Evolutionary conservation across 768 basidiomycete genomes (phyloP), one percentile per base, ranked within the genome.

Genomic region (Agaricus sinodeliciosus): DNA sequence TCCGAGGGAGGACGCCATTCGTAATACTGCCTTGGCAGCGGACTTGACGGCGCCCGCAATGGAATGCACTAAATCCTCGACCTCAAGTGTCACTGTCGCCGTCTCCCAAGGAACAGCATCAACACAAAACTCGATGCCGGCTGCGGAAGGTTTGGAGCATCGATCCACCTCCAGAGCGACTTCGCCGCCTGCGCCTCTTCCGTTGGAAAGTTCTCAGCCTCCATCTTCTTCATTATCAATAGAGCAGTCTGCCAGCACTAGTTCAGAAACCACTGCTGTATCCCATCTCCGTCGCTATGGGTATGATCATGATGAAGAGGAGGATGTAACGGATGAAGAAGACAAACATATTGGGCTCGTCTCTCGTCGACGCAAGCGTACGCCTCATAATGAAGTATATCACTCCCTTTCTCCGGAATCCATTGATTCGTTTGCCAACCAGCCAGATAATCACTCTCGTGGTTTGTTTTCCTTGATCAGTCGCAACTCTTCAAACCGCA

Each of bases 311-410:
- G 60, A 62, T 8, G 61, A 62, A 52, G 65, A 64, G 39, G 60
- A 62, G 39, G 65, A 63, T 60, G 66, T 69, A 51, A 67, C 58
- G 11, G 62, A 62, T 9, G 66, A 65, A 41, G 71, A 72, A 28
- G 68, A 69, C 22, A 67, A 71, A 19, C 68, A 71, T 22, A 63
- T 69, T 44, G 67, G 65, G 15, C 55, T 59, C 31, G 62, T 60
- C 15, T 63, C 57, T 54, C 60, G 58, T 16, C 55, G 65, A 0
- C 74, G 75, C 12, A 58, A 70, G 16, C 77, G 80, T 25, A 84
- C 82, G 7, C 79, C 83, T 16, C 81, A 85, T 59, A 74, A 75
- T 25, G 84, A 85, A 64, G 75, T 80, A 2, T 85, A 82, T 56
- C 76, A 77, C 3, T 73, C 81, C 5, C 68, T 84, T 43, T 79